phyloP scores from a whole-genome alignment of 805 yeast genomes.

The Teunomyces aglyptinius region DNA sequence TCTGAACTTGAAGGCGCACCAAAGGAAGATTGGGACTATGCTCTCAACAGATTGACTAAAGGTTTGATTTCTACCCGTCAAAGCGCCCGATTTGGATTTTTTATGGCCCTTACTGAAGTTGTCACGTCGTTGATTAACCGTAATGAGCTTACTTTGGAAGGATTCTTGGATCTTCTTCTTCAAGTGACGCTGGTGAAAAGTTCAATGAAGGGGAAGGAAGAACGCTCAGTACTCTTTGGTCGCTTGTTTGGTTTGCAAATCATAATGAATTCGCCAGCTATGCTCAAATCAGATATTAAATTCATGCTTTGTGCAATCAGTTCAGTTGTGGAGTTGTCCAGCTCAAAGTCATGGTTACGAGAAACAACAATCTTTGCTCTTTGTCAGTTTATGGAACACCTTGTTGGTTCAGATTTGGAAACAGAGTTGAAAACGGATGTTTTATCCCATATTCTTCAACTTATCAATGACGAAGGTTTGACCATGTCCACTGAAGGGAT shows the following conservation, averaged over 20 bases:
- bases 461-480: conserved; percentile 52
- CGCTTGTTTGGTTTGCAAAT: conserved; percentile 81
- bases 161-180: conserved; percentile 38
- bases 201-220: conserved; percentile 73
- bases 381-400: conserved; percentile 43
- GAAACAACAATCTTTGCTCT: conserved; percentile 78
- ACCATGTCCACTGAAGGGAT: conserved; percentile 76
- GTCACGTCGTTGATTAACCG: conserved; percentile 30
- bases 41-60: conserved; percentile 70
- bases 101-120: conserved; percentile 80
- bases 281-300: conserved; percentile 14
- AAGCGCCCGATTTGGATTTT: conserved; percentile 82
- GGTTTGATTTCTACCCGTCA: conserved; percentile 83
- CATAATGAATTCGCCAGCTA: conserved; percentile 47
- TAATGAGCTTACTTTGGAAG: conserved; percentile 28
- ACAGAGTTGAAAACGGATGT: conserved; percentile 19
- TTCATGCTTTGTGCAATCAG: conserved; percentile 44
- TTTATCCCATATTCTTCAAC: conserved; percentile 33
- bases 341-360: conserved; percentile 76
- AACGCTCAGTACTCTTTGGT: conserved; percentile 78
- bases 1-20: conserved; percentile 50
- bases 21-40: conserved; percentile 74
- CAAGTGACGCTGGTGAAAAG: conserved; percentile 31
- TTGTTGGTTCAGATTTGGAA: conserved; percentile 11
- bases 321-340: conserved; percentile 55